These are phyloP conservation scores for Solanum ossicruentum DNA, from an alignment of 257 asterid species.

Conservation along the genomic window DNA sequence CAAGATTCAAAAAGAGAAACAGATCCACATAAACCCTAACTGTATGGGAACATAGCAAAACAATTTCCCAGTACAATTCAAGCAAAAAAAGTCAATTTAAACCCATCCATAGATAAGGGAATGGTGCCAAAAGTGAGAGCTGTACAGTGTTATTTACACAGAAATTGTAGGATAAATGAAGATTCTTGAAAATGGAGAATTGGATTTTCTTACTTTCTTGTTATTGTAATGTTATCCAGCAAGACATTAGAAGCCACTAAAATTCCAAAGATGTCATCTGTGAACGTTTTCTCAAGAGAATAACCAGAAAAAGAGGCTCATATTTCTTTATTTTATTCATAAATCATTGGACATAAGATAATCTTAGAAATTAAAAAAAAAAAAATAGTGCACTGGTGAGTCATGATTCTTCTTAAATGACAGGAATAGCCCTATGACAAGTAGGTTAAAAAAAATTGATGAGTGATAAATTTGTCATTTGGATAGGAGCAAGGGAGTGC, in stretches of 20 bases:
- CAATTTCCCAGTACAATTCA: neutral
- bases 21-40: neutral
- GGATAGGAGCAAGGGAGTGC: neutral
- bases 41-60: neutral
- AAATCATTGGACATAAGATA: neutral
- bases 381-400: neutral
- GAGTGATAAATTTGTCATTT: neutral
- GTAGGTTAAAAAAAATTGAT: neutral
- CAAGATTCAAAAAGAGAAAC: neutral
- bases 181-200: neutral
- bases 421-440: neutral
- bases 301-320: neutral
- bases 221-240: neutral
- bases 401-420: neutral
- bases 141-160: neutral
- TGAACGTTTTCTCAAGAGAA: neutral
- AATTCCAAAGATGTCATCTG: neutral
- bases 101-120: neutral
- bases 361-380: neutral
- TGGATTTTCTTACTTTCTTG: neutral
- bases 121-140: neutral
- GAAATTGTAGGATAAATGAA: neutral
- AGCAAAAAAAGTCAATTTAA: neutral
- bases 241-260: constrained; percentile 5
- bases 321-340: neutral